phyloP scores from a whole-genome alignment of 176 grass and related monocot species.

The Avena sativa region DNA sequence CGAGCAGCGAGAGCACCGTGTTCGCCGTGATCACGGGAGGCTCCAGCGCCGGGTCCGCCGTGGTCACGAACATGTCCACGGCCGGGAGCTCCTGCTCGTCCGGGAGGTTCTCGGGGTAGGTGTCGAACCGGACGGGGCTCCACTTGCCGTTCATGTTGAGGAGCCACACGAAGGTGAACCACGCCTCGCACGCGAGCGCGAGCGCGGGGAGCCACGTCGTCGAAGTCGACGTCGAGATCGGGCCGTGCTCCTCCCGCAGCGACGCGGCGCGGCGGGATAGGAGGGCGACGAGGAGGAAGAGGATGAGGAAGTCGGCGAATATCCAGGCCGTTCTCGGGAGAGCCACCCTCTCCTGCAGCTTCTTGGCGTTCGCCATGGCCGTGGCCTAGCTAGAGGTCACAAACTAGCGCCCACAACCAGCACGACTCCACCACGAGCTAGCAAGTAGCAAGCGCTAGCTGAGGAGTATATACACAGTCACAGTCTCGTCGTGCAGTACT shows the following conservation, averaged over 20 bases:
- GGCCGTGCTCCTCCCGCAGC: neutral
- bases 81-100: conserved; percentile 42
- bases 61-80: conserved; percentile 74
- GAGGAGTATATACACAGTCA: neutral
- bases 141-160: conserved; percentile 54
- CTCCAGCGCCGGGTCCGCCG: conserved; percentile 57
- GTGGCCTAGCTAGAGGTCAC: neutral
- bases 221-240: neutral
- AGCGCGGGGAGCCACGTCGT: conserved; percentile 38
- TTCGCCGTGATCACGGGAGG: conserved; percentile 58
- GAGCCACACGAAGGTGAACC: conserved; percentile 55
- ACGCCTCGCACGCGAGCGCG: conserved; percentile 50
- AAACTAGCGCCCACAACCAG: neutral
- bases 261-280: neutral
- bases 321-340: conserved; percentile 22
- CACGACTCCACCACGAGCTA: neutral
- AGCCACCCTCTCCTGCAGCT: conserved; percentile 46
- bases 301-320: conserved; percentile 36
- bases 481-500: neutral
- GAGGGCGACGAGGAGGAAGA: conserved; percentile 45
- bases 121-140: conserved; percentile 43
- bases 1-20: conserved; percentile 69
- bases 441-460: neutral
- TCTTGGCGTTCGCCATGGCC: conserved; percentile 22
- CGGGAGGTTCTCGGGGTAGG: conserved; percentile 31